Evolutionary conservation across 2,329 filamentous ascomycete genomes (phyloP).

Genomic region (Fusarium liriodendri): DNA sequence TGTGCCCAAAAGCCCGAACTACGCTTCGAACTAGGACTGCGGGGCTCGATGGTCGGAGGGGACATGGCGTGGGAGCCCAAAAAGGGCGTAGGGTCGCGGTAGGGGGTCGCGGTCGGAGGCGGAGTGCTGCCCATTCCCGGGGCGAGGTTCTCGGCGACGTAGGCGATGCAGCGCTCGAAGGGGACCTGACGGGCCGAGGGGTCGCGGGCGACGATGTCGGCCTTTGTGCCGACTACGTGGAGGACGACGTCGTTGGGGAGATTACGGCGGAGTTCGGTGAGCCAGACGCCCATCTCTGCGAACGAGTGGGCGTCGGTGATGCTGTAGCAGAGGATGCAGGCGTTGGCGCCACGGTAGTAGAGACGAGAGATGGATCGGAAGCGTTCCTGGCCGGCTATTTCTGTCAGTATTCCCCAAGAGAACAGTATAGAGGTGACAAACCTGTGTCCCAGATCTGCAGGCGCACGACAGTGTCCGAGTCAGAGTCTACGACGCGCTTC

Average conservation of each 20-base stretch:
- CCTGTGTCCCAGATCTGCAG: conserved; percentile 96
- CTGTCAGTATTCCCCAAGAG: background rate
- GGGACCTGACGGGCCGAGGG: conserved; percentile 84
- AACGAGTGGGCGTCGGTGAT: conserved; percentile 90
- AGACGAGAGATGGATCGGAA: conserved; percentile 95
- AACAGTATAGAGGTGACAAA: conserved; percentile 39
- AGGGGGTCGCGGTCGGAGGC: conserved; percentile 69
- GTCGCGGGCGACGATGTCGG: conserved; percentile 88
- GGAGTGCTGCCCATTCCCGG: conserved; percentile 76
- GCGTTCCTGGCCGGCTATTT: conserved; percentile 84
- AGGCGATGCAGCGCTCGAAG: conserved; percentile 95
- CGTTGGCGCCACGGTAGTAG: conserved; percentile 96
- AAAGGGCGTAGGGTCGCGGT: conserved; percentile 41
- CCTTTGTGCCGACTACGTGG: conserved; percentile 95
- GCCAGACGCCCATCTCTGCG: conserved; percentile 91
- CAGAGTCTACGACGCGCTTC: conserved; percentile 82
- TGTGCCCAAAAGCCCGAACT: conserved; percentile 89
- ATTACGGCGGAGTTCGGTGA: conserved; percentile 85
- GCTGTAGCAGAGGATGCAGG: conserved; percentile 93
- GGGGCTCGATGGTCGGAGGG: conserved; percentile 58
- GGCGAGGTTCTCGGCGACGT: conserved; percentile 91
- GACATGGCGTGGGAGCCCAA: conserved; percentile 30
- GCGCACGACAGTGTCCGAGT: conserved; percentile 88
- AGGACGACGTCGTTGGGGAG: conserved; percentile 83
- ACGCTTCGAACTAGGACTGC: conserved; percentile 71